Evolutionary conservation across 2,329 filamentous ascomycete species (phyloP).

Genomic region (Cordyceps fumosorosea): DNA sequence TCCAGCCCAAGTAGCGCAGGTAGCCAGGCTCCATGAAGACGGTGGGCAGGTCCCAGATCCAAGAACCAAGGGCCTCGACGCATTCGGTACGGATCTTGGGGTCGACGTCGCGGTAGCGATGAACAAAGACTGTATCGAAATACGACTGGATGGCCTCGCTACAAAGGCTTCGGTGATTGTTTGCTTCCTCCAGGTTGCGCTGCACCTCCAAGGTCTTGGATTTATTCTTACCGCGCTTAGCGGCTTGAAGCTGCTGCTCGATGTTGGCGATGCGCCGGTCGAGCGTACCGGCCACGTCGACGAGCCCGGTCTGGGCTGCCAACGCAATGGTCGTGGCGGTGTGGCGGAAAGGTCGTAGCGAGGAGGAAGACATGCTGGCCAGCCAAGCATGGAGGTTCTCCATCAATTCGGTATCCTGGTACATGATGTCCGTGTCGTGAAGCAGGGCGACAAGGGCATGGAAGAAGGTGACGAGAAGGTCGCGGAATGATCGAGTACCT

Average conservation of each 20-base stretch:
- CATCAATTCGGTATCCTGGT: constrained; percentile 68
- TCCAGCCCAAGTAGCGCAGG: constrained; percentile 90
- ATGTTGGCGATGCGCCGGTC: constrained; percentile 67
- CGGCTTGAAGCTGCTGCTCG: constrained; percentile 71
- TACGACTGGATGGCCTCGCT: constrained; percentile 73
- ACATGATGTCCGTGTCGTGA: constrained; percentile 75
- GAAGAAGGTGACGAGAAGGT: constrained; percentile 73
- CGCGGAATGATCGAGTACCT: constrained; percentile 69
- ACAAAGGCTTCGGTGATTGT: constrained; percentile 61
- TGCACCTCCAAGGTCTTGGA: constrained; percentile 68
- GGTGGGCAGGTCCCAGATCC: constrained; percentile 80
- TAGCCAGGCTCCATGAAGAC: constrained; percentile 88
- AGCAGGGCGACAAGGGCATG: constrained; percentile 67
- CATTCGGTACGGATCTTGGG: constrained; percentile 84
- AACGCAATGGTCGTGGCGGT: constrained; percentile 83
- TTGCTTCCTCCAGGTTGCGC: constrained; percentile 62
- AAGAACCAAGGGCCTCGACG: constrained; percentile 75
- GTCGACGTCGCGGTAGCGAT: constrained; percentile 92
- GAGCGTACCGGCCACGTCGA: constrained; percentile 63
- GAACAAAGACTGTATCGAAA: constrained; percentile 89
- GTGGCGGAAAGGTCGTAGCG: constrained; percentile 84
- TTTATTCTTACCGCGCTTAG: constrained; percentile 70
- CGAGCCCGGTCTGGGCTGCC: constrained; percentile 71
- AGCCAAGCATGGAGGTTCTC: constrained; percentile 91
- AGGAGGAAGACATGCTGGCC: constrained; percentile 81